Evolutionary conservation across 1,284 basidiomycete genomes (phyloP).

Genomic region (Moesziomyces globuligerus): DNA sequence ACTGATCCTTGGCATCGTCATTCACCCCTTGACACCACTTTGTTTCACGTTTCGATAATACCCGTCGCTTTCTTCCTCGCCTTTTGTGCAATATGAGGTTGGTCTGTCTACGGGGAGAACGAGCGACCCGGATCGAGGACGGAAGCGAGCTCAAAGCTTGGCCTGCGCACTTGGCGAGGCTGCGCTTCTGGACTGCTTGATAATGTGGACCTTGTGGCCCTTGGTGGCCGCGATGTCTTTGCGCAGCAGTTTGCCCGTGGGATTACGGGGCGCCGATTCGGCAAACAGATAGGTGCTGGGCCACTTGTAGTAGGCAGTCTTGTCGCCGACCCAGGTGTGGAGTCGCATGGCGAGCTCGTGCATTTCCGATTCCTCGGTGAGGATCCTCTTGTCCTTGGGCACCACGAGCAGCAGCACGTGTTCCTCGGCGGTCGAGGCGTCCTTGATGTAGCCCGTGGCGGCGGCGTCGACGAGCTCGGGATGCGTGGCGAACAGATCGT

Average conservation of each 20-base stretch:
- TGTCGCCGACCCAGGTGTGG: constrained; percentile 38
- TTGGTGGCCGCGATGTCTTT: constrained; percentile 36
- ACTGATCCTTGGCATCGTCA: constrained; percentile 6
- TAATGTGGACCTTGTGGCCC: constrained; percentile 25
- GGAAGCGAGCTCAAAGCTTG: constrained; percentile 16
- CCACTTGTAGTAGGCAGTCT: constrained; percentile 54
- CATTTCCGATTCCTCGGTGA: constrained; percentile 21
- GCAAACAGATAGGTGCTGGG: constrained; percentile 42
- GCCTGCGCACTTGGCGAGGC: constrained; percentile 7
- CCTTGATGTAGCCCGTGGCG: constrained; percentile 28
- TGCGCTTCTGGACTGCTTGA: constrained; percentile 24
- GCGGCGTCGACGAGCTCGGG: constrained; percentile 44
- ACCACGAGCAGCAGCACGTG: constrained; percentile 37
- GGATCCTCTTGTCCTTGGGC: constrained; percentile 29
- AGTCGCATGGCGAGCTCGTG: constrained; percentile 24
- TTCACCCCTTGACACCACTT: background rate
- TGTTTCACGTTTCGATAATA: background rate
- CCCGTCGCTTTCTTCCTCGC: no score
- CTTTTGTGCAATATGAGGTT: no score
- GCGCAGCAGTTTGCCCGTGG: constrained; percentile 43
- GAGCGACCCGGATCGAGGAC: background rate
- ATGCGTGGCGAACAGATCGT: constrained; percentile 46
- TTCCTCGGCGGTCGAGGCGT: constrained; percentile 35
- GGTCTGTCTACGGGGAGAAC: no score
- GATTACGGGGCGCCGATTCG: constrained; percentile 26